A percentile compares a stretch with the other conserved stretches of the same genome.
phyloP scores from a whole-genome alignment of 805 yeast species.

The Sporopachydermia quercuum region DNA sequence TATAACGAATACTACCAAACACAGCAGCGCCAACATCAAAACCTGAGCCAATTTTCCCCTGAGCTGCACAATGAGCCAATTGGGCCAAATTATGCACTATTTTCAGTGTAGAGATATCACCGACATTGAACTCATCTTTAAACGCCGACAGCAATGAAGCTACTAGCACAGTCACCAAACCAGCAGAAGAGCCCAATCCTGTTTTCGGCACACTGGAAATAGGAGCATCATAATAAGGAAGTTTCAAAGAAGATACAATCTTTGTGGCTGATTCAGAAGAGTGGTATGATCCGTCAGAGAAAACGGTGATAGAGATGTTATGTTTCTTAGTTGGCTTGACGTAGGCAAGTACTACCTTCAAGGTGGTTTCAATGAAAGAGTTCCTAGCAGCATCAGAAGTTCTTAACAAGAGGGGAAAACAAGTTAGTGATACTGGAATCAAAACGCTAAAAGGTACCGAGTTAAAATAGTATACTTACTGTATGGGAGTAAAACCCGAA shows the following conservation, averaged over 20 bases:
- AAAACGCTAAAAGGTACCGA: too few relatives aligned
- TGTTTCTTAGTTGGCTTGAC: slow-evolving; percentile 19
- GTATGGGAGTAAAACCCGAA: slow-evolving; percentile 1
- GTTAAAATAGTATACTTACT: not conserved
- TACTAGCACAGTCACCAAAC: slow-evolving; percentile 67
- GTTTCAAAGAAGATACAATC: slow-evolving; percentile 24
- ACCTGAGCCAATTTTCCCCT: slow-evolving; percentile 91
- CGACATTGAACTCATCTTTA: slow-evolving; percentile 19
- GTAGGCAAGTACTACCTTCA: slow-evolving; percentile 41
- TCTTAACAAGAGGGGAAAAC: too few relatives aligned
- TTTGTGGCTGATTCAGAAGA: slow-evolving; percentile 33
- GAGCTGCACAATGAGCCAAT: slow-evolving; percentile 85
- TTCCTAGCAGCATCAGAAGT: slow-evolving; percentile 21
- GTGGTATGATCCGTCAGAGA: slow-evolving; percentile 82
- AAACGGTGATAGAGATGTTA: slow-evolving; percentile 40
- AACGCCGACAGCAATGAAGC: slow-evolving; percentile 48
- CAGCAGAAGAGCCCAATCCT: slow-evolving; percentile 94
- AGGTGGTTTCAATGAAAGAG: slow-evolving; percentile 61
- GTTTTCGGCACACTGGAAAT: slow-evolving; percentile 78
- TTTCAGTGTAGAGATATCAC: slow-evolving; percentile 12
- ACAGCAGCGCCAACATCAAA: slow-evolving; percentile 95
- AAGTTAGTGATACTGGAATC: too few relatives aligned
- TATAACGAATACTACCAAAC: slow-evolving; percentile 75
- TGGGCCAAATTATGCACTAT: slow-evolving; percentile 77
- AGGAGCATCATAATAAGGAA: slow-evolving; percentile 42